Percentiles rank a stretch among this genome's conserved stretches.
phyloP scores from a whole-genome alignment of 805 yeast species.

The Sungouiozyma intestinalis region DNA sequence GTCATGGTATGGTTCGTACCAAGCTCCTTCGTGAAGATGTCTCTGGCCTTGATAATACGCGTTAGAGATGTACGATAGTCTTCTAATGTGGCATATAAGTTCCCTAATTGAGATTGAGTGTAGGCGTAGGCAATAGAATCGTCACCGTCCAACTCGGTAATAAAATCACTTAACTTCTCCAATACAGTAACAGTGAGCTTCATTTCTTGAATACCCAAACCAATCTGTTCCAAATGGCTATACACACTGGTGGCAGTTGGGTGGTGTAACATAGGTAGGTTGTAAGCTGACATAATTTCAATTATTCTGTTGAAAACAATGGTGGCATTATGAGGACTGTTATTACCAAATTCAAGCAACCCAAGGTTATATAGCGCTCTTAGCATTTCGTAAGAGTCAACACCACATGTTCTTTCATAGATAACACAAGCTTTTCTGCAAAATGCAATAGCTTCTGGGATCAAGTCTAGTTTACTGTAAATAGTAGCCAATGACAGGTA shows the following conservation, averaged over 20 bases:
- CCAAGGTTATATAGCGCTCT: slow-evolving; percentile 69
- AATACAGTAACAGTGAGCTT: slow-evolving; percentile 47
- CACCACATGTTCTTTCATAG: slow-evolving; percentile 71
- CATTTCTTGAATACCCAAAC: slow-evolving; percentile 43
- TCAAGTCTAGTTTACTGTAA: slow-evolving; percentile 49
- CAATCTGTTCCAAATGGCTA: slow-evolving; percentile 41
- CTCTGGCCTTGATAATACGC: slow-evolving; percentile 45
- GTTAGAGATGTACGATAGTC: slow-evolving; percentile 48
- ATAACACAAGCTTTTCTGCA: slow-evolving; percentile 62
- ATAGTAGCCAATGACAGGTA: slow-evolving; percentile 56
- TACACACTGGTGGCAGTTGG: slow-evolving; percentile 59
- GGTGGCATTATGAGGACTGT: slow-evolving; percentile 50
- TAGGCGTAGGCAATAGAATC: slow-evolving; percentile 53
- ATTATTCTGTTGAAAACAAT: slow-evolving; percentile 52
- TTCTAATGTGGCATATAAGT: slow-evolving; percentile 41
- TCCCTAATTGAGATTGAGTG: slow-evolving; percentile 59
- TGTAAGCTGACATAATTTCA: slow-evolving; percentile 25
- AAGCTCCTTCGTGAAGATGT: slow-evolving; percentile 42
- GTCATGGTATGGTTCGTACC: slow-evolving; percentile 65
- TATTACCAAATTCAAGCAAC: slow-evolving; percentile 51
- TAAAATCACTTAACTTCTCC: slow-evolving; percentile 41
- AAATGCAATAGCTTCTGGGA: slow-evolving; percentile 48
- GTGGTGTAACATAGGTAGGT: slow-evolving; percentile 54
- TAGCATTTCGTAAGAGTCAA: slow-evolving; percentile 69
- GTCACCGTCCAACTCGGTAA: slow-evolving; percentile 44